These are phyloP conservation scores for Aspergillus asperescens DNA, from an alignment of 495 filamentous ascomycete genomes.

Conservation along the genomic window DNA sequence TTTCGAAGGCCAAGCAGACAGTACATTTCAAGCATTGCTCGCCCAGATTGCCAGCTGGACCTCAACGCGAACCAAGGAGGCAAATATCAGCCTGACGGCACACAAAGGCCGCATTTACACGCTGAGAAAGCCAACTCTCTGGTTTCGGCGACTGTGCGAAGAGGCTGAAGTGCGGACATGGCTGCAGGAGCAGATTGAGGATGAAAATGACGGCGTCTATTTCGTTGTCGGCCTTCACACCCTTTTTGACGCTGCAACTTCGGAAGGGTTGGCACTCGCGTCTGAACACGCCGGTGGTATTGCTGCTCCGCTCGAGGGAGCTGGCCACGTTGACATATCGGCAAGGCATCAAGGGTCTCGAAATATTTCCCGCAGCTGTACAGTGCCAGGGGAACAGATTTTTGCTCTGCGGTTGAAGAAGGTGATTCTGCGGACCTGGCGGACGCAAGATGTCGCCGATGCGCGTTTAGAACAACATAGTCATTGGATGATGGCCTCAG, in stretches of 20 bases:
- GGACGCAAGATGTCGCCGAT: constrained; percentile 4
- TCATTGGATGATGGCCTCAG: constrained; percentile 6
- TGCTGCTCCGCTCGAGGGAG: neutral
- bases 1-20: neutral
- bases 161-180: neutral
- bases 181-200: neutral
- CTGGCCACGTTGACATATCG: neutral
- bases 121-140: neutral
- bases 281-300: neutral
- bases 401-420: constrained; percentile 2
- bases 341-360: neutral
- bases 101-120: neutral
- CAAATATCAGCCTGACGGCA: neutral
- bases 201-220: neutral
- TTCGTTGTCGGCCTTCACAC: neutral
- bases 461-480: constrained; percentile 4
- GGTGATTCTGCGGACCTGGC: constrained; percentile 4
- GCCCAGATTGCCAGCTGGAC: neutral
- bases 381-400: neutral
- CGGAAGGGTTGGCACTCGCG: neutral
- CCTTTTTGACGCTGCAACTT: neutral
- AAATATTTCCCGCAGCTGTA: neutral
- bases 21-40: neutral
- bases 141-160: neutral
- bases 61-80: neutral